Percentiles rank a stretch among this genome's conserved stretches.
phyloP scores from a whole-genome alignment of 495 filamentous ascomycete species.

The Parathielavia appendiculata region DNA sequence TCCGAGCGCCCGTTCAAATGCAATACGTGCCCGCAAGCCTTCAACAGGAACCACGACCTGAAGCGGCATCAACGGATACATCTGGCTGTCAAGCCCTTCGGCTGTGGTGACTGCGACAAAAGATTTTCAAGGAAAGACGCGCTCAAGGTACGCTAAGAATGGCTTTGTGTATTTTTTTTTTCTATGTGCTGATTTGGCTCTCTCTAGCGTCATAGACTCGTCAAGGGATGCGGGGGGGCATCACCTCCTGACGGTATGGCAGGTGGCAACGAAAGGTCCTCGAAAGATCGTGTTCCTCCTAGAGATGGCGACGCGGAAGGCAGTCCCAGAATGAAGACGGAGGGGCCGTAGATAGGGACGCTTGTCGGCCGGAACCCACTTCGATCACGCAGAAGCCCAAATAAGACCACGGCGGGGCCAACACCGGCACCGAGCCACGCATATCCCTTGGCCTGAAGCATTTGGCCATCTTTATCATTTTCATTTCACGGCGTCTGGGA shows the following conservation, averaged over 20 bases:
- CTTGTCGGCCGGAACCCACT: background rate
- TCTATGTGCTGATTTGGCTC: slow-evolving; percentile 31
- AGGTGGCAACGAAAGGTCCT: background rate
- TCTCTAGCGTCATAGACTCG: slow-evolving; percentile 83
- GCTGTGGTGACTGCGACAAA: slow-evolving; percentile 88
- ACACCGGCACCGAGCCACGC: background rate
- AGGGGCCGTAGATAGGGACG: background rate
- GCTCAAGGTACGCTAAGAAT: slow-evolving; percentile 64
- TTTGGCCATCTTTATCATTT: background rate
- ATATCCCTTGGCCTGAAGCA: background rate
- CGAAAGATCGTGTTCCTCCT: slow-evolving; percentile 5
- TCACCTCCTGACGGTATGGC: slow-evolving; percentile 19
- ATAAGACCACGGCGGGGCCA: too few relatives aligned
- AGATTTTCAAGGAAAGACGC: slow-evolving; percentile 96
- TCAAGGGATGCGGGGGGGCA: slow-evolving; percentile 77
- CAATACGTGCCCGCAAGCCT: slow-evolving; percentile 84
- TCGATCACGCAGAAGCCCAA: background rate
- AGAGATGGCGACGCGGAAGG: slow-evolving; percentile 7
- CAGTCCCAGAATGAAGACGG: slow-evolving; percentile 12
- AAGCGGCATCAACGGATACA: slow-evolving; percentile 96
- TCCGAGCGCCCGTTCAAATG: slow-evolving; percentile 76
- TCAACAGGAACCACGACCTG: slow-evolving; percentile 95
- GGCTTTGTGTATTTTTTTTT: background rate
- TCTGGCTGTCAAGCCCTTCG: slow-evolving; percentile 90
- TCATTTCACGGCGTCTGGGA: slow-evolving; percentile 1